These are phyloP conservation scores for Ganoderma leucocontextum DNA, from an alignment of 1,284 basidiomycete species.

Conservation along the genomic window DNA sequence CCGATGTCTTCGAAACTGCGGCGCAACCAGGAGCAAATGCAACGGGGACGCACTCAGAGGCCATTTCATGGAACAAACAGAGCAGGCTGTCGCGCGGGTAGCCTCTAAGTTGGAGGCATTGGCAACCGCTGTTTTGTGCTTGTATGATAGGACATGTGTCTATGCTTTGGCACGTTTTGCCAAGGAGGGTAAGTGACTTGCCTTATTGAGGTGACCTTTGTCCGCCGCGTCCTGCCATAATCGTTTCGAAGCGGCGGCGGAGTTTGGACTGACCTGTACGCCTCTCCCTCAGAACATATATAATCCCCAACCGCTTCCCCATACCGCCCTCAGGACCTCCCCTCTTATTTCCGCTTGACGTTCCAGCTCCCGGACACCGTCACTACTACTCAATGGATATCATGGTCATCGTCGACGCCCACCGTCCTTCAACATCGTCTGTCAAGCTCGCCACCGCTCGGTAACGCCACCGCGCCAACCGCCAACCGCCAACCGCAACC, in stretches of 20 bases:
- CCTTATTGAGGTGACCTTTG: slow-evolving; percentile 6
- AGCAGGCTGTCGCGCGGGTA: too few species aligned
- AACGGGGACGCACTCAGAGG: too few species aligned
- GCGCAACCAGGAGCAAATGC: too few species aligned
- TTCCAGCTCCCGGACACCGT: not conserved
- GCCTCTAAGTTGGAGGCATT: too few species aligned
- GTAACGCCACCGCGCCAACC: not conserved
- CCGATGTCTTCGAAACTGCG: too few species aligned
- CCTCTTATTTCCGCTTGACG: not conserved
- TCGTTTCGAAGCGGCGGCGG: slow-evolving; percentile 24
- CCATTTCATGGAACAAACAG: too few species aligned
- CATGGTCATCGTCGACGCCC: not conserved
- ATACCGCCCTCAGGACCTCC: slow-evolving; percentile 11
- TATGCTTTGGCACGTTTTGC: not conserved
- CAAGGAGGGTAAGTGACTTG: not conserved
- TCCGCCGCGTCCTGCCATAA: slow-evolving; percentile 19
- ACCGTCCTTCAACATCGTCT: slow-evolving; percentile 4
- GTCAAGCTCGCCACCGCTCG: not conserved
- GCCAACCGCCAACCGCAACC: not conserved
- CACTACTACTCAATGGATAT: not conserved
- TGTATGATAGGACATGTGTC: not conserved
- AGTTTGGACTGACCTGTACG: slow-evolving; percentile 18
- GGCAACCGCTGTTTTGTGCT: not conserved
- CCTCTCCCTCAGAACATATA: slow-evolving; percentile 13
- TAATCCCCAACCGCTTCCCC: slow-evolving; percentile 11